These are phyloP conservation scores for Teunomyces pallodes DNA, from an alignment of 805 yeast genomes.

Conservation along the genomic window DNA sequence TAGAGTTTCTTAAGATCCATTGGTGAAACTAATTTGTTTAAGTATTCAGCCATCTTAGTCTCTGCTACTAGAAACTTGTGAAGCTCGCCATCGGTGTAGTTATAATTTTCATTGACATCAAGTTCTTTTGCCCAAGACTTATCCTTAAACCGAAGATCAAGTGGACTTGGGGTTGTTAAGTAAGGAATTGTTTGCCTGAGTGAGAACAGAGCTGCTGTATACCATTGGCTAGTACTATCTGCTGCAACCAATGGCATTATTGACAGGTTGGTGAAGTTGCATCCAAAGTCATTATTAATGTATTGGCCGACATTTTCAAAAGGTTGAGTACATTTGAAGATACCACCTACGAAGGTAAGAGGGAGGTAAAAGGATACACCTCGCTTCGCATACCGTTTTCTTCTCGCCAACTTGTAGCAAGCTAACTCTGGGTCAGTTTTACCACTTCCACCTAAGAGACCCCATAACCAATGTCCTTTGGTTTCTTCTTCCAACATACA, in stretches of 20 bases:
- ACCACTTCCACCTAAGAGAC: neutral
- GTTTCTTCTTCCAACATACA: slow-evolving; percentile 32
- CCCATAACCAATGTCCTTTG: neutral
- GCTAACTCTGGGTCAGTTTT: slow-evolving; percentile 15
- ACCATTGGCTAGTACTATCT: slow-evolving; percentile 47
- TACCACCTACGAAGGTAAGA: slow-evolving; percentile 60
- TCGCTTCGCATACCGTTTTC: slow-evolving; percentile 49
- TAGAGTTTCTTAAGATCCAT: slow-evolving; percentile 4
- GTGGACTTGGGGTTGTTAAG: slow-evolving; percentile 48
- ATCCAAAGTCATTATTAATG: slow-evolving; percentile 23
- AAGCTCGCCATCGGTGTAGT: slow-evolving; percentile 37
- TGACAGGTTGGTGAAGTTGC: slow-evolving; percentile 42
- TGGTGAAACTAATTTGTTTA: slow-evolving; percentile 9
- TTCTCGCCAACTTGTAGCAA: slow-evolving; percentile 58
- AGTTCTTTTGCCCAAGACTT: slow-evolving; percentile 48
- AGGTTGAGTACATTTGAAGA: slow-evolving; percentile 50
- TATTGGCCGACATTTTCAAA: slow-evolving; percentile 15
- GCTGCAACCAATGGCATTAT: slow-evolving; percentile 61
- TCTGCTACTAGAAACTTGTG: slow-evolving; percentile 26
- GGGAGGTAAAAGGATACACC: slow-evolving; percentile 51
- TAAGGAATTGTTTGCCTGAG: slow-evolving; percentile 55
- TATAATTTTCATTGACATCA: slow-evolving; percentile 51
- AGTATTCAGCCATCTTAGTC: slow-evolving; percentile 6
- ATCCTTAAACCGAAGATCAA: slow-evolving; percentile 33
- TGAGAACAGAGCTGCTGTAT: slow-evolving; percentile 26